Evolutionary conservation across 164 flowering plant genomes (phyloP).

Genomic region (Liquidambar formosana): DNA sequence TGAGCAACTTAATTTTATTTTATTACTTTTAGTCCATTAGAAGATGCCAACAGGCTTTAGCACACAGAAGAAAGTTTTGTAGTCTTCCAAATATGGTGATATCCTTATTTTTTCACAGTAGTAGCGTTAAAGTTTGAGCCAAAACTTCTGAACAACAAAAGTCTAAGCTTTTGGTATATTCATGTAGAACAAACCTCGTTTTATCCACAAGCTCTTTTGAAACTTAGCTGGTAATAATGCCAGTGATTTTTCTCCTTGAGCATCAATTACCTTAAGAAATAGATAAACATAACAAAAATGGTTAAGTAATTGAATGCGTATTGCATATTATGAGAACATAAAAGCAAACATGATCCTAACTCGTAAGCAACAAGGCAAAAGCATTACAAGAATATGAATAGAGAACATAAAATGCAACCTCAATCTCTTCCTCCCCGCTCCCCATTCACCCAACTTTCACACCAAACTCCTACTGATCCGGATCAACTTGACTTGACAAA

Average conservation of each 20-base stretch:
- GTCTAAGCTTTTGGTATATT: neutral
- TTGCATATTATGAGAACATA: neutral
- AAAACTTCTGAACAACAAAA: neutral
- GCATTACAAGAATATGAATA: too few relatives aligned
- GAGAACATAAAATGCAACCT: too few relatives aligned
- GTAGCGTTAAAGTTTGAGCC: neutral
- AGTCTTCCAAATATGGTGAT: neutral
- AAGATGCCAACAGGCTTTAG: neutral
- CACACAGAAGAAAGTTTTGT: neutral
- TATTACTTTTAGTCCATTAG: neutral
- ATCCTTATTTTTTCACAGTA: too few relatives aligned
- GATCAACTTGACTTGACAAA: too few relatives aligned
- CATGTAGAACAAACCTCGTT: conserved; percentile 49
- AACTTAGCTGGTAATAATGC: conserved; percentile 92
- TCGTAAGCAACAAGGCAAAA: too few relatives aligned
- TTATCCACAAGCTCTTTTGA: conserved; percentile 90
- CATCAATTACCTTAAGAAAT: conserved; percentile 68
- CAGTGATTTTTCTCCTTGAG: conserved; percentile 57
- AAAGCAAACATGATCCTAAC: too few relatives aligned
- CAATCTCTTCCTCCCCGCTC: too few relatives aligned
- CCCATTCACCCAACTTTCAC: too few relatives aligned
- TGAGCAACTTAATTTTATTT: neutral
- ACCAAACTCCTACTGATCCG: too few relatives aligned
- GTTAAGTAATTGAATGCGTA: neutral
- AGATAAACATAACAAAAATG: neutral